Base-by-base conservation (phyloP, 108 stramenopile species). In the Discostella pseudostelligera region DNA sequence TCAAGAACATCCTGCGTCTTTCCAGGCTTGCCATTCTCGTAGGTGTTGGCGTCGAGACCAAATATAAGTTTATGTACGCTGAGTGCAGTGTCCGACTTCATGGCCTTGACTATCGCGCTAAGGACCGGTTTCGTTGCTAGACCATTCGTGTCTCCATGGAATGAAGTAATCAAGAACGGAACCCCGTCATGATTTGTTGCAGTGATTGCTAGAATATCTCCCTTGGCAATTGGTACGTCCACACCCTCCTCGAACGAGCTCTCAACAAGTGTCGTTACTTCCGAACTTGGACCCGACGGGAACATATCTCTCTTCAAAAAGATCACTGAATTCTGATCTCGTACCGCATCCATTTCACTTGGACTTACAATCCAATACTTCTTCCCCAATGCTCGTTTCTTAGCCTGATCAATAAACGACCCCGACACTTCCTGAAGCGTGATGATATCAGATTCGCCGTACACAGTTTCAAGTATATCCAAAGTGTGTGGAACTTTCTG, bases 361-460 rank as follows among this genome's bases (percentile, higher is more conserved):
- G 84, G 79, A 22, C 76, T 70, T 10, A 84, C 64, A 39, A 86
- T 65, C 59, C 76, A 67, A 66, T 69, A 88, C 17, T 47, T 55
- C 37, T 70, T 49, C 29, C 71, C 65, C 37, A 88, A 67, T 32
- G 61, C 55, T 10, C 70, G 57, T 8, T 65, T 64, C 36, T 81
- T 73, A 2, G 95, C 95, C 57, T 83, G 80, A 10, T 87, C 81
- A 67, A 91, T 84, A 40, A 97, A 94, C 3, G 87, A 73, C 8
- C 79, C 79, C 7, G 93, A 92, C 12, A 94, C 94, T 72, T 97
- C 96, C 64, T 97, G 95, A 43, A 97, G 79, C 40, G 92, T 93
- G 40, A 96, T 86, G 32, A 97, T 84, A 62, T 96, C 96, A 8
- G 92, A 84, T 64, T 81, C 63, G 16, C 80, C 72, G 74, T 97